Conservation (phyloP, 1,139 yeast species). For the Saccharomyces uvarum region DNA sequence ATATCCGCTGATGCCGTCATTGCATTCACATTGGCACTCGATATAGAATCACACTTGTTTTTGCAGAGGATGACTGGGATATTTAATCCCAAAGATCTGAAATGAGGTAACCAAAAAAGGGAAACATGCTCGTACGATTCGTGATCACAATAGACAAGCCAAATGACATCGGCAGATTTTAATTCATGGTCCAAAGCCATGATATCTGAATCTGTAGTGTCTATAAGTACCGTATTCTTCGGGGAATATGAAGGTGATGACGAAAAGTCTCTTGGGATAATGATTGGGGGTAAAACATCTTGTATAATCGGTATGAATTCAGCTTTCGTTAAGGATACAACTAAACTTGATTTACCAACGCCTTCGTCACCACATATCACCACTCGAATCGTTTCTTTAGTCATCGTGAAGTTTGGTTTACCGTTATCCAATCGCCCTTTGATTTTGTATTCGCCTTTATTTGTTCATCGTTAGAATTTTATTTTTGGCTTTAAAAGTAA, state of each 20-base stretch:
- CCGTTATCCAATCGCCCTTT: not conserved
- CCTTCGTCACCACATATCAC: slow-evolving; percentile 96
- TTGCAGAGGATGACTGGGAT: slow-evolving; percentile 86
- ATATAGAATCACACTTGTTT: slow-evolving; percentile 55
- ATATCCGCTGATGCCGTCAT: slow-evolving; percentile 22
- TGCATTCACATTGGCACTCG: slow-evolving; percentile 19
- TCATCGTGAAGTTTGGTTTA: slow-evolving; percentile 24
- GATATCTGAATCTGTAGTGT: slow-evolving; percentile 66
- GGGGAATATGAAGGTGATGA: slow-evolving; percentile 51
- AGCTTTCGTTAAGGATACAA: slow-evolving; percentile 75
- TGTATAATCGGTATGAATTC: slow-evolving; percentile 68
- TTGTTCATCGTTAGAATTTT: not conserved
- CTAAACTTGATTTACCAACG: slow-evolving; percentile 72
- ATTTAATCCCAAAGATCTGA: slow-evolving; percentile 87
- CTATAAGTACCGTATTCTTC: slow-evolving; percentile 62
- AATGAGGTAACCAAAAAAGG: slow-evolving; percentile 88
- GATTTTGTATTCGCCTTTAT: not conserved
- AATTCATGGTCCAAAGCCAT: slow-evolving; percentile 60
- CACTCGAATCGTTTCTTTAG: slow-evolving; percentile 54
- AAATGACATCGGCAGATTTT: slow-evolving; percentile 79
- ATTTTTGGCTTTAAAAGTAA: not conserved
- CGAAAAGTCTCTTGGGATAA: slow-evolving; percentile 62
- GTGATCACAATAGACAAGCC: slow-evolving; percentile 89
- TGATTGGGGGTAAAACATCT: slow-evolving; percentile 71
- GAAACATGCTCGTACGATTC: slow-evolving; percentile 89